A percentile compares a stretch with the other conserved stretches of the same genome.
Conservation (phyloP, 2,329 filamentous ascomycete species). For the Teratosphaeriaceae sp. region DNA sequence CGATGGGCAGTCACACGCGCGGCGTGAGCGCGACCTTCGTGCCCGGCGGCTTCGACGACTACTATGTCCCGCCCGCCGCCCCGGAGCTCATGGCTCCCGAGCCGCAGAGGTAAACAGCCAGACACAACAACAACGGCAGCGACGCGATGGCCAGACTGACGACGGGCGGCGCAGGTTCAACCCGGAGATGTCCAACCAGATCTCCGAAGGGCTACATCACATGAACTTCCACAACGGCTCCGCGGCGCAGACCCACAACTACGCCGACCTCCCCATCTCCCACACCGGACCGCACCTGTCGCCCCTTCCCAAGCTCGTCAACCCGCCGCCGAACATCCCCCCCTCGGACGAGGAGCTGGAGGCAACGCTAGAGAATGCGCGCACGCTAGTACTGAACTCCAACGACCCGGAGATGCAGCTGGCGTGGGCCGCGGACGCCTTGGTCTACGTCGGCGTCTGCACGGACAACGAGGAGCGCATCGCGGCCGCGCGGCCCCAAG, state of each 20-base stretch:
- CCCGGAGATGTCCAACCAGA: conserved; percentile 87
- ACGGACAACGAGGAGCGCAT: conserved; percentile 69
- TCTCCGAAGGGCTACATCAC: conserved; percentile 88
- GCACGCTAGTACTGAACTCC: conserved; percentile 77
- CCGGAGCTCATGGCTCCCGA: conserved; percentile 63
- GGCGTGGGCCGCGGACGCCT: conserved; percentile 89
- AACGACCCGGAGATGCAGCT: conserved; percentile 96
- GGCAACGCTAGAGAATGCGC: conserved; percentile 76
- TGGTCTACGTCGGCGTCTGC: conserved; percentile 81
- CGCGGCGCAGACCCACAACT: conserved; percentile 16
- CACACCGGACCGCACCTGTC: conserved; percentile 70
- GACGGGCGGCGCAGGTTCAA: conserved; percentile 19
- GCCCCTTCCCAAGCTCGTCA: conserved; percentile 78
- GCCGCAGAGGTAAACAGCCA: conserved; percentile 55
- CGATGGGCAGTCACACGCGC: conserved; percentile 5
- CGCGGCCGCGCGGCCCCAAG: conserved; percentile 35
- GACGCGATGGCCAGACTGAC: not conserved
- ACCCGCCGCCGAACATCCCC: conserved; percentile 78
- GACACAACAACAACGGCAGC: not conserved
- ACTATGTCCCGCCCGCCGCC: conserved; percentile 50
- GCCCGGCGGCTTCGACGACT: conserved; percentile 61
- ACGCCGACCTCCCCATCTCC: conserved; percentile 26
- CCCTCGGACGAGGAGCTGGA: conserved; percentile 93
- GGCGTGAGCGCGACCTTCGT: conserved; percentile 54
- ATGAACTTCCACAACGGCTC: conserved; percentile 53